Evolutionary conservation across 306 rosid genomes (phyloP), one percentile per base, ranked within the genome.

Genomic region (Macrotyloma uniflorum): DNA sequence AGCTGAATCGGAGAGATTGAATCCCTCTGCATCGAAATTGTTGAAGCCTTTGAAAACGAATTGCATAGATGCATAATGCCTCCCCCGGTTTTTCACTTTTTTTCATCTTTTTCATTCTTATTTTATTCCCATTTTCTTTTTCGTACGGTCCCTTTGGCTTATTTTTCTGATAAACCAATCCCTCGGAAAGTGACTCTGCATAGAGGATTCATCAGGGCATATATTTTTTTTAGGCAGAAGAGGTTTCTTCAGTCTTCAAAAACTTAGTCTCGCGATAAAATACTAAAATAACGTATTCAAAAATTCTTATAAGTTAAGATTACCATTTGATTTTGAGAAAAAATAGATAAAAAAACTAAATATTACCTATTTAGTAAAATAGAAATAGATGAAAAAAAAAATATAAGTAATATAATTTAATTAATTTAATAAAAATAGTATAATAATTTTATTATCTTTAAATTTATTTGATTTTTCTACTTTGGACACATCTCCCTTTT

Each of bases 101-200:
- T n/a, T 68, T 4, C 8, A 11, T 46, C 2, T 12, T n/a, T n/a
- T n/a, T n/a, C n/a, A n/a, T n/a, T 3, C 63, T 4, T 9, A 12
- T n/a, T 12, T 7, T 40, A 62, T 30, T 51, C 19, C 43, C 62
- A 4, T 63, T 62, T 76, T 32, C 23, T 16, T 16, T 35, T 3
- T 36, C 22, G 1, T n/a, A 26, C 2, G 74, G n/a, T n/a, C n/a
- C n/a, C n/a, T 55, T 74, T 63, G 4, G 54, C 13, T 36, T 49
- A 0, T 23, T 19, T 67, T 40, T 9, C 6, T 40, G 11, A 50
- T 35, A 12, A 19, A 58, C 12, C 70, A 70, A 45, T 68, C 64
- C 40, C 1, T 28, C 13, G 55, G 70, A 72, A 49, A 80, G 65
- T 19, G 80, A 72, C 45, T 65, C 18, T 14, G 13, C 38, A 59